Percentiles rank a stretch among this genome's conserved stretches.
These are phyloP conservation scores for Lolium perenne DNA, from an alignment of 176 grass and related monocot genomes.

Conservation along the genomic window DNA sequence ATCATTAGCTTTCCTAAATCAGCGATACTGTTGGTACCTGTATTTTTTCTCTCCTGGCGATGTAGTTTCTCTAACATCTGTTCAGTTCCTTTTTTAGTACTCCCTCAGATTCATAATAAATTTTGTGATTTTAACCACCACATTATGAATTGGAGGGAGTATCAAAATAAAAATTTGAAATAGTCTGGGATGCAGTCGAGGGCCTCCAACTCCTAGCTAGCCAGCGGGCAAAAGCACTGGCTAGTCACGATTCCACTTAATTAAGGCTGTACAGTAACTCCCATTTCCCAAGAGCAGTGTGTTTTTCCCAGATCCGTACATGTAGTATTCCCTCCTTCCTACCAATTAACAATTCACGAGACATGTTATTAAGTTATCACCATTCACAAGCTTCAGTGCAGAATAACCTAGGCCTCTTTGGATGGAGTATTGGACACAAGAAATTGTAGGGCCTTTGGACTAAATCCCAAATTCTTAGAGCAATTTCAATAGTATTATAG, in stretches of 20 bases:
- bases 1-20: too few relatives aligned
- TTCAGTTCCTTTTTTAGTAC: neutral
- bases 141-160: neutral
- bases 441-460: neutral
- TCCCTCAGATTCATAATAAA: too few relatives aligned
- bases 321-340: neutral
- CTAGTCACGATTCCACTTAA: neutral
- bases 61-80: too few relatives aligned
- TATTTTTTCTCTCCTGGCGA: too few relatives aligned
- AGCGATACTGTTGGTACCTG: too few relatives aligned
- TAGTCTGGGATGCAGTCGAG: neutral
- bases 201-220: neutral
- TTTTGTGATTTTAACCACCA: too few relatives aligned
- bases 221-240: neutral
- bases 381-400: neutral
- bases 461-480: neutral
- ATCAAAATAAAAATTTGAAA: neutral
- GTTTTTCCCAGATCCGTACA: slow-evolving; percentile 19
- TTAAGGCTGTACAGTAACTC: neutral
- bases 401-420: too few relatives aligned
- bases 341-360: neutral
- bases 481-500: too few relatives aligned
- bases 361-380: neutral
- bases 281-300: slow-evolving; percentile 13
- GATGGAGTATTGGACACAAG: too few relatives aligned